A percentile compares a stretch with the other conserved stretches of the same genome.
phyloP scores from a whole-genome alignment of 1,284 basidiomycete genomes.

The Boletus smithii region DNA sequence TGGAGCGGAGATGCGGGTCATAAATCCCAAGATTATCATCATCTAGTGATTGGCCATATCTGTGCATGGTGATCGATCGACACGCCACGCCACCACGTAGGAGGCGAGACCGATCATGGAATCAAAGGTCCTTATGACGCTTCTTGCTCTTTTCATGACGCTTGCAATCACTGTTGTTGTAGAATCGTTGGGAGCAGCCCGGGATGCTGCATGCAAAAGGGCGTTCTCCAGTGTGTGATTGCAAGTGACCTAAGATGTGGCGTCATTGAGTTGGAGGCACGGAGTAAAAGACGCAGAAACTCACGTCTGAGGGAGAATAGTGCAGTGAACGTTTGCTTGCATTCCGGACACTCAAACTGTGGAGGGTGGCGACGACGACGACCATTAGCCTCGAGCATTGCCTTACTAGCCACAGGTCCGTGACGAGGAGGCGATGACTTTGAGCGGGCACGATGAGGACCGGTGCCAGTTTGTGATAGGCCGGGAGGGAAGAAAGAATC shows the following conservation, averaged over 20 bases:
- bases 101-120: slow-evolving; percentile 16
- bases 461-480: neutral
- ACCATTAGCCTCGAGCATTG: slow-evolving; percentile 34
- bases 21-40: slow-evolving; percentile 3
- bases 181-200: slow-evolving; percentile 31
- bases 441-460: slow-evolving; percentile 20
- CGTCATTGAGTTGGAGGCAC: slow-evolving; percentile 6
- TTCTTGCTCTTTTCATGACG: slow-evolving; percentile 35
- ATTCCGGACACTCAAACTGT: slow-evolving; percentile 17
- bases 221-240: slow-evolving; percentile 32
- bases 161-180: slow-evolving; percentile 35
- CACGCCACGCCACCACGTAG: slow-evolving; percentile 11
- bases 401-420: slow-evolving; percentile 31
- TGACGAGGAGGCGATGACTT: slow-evolving; percentile 12
- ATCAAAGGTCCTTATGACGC: slow-evolving; percentile 25
- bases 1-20: slow-evolving; percentile 1
- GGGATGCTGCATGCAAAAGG: slow-evolving; percentile 26
- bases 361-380: slow-evolving; percentile 33
- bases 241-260: slow-evolving; percentile 25
- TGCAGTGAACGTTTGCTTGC: slow-evolving; percentile 31
- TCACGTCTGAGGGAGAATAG: slow-evolving; percentile 34
- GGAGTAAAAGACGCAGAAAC: neutral
- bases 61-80: slow-evolving; percentile 23
- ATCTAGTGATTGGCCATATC: slow-evolving; percentile 1
- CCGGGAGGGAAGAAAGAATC: neutral